Percentiles rank a stretch among this genome's conserved stretches.
Conservation (phyloP, 495 filamentous ascomycete species). For the Penicillium parvum region DNA sequence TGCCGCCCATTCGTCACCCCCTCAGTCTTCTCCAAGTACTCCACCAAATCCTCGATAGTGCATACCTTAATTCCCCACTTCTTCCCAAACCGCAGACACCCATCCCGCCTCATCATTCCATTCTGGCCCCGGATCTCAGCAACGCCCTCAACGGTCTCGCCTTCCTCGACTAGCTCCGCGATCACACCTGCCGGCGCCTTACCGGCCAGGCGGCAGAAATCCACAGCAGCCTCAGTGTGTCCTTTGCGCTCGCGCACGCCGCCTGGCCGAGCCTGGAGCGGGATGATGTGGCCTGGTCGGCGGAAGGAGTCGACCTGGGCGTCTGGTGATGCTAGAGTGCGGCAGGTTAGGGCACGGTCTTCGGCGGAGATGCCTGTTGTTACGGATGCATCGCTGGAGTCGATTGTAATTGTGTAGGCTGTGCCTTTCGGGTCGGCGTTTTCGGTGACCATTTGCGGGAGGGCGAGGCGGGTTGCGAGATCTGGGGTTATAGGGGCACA, state of each 20-base stretch:
- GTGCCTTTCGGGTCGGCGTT: conserved; percentile 85
- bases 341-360: conserved; percentile 79
- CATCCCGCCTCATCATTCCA: conserved; percentile 91
- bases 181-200: conserved; percentile 75
- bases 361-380: conserved; percentile 89
- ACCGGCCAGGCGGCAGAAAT: conserved; percentile 78
- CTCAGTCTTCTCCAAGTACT: conserved; percentile 62
- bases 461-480: conserved; percentile 59
- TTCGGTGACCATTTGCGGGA: conserved; percentile 84
- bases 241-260: conserved; percentile 75
- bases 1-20: conserved; percentile 38
- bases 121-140: conserved; percentile 54
- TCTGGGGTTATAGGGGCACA: conserved; percentile 75
- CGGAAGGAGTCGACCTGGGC: conserved; percentile 60
- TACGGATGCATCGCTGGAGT: conserved; percentile 64
- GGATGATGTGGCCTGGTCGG: conserved; percentile 86
- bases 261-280: conserved; percentile 72
- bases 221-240: conserved; percentile 89
- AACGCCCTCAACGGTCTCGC: conserved; percentile 57
- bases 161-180: conserved; percentile 80
- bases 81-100: conserved; percentile 81
- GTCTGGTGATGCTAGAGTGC: conserved; percentile 66
- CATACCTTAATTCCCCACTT: conserved; percentile 88
- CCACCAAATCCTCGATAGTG: conserved; percentile 87
- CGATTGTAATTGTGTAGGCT: conserved; percentile 85